Conservation (phyloP, 352 stramenopile species). For the Phytopythium montanum region DNA sequence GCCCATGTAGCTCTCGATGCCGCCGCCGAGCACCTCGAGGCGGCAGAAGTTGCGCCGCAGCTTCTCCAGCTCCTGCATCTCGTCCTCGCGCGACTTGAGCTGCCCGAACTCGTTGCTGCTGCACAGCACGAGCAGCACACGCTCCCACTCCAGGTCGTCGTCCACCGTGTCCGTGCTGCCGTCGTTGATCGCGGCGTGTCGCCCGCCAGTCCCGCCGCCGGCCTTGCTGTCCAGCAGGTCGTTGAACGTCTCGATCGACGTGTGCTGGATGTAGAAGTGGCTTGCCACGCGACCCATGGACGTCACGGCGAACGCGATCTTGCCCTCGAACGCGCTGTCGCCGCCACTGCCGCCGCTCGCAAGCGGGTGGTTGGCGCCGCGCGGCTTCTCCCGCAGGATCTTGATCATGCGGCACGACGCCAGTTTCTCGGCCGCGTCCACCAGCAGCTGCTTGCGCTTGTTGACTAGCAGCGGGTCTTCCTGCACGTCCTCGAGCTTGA, state of each 20-base stretch:
- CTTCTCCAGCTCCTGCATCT: slow-evolving; percentile 92
- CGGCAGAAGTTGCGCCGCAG: slow-evolving; percentile 88
- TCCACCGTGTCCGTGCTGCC: slow-evolving; percentile 20
- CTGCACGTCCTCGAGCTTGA: slow-evolving; percentile 91
- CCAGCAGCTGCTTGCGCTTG: slow-evolving; percentile 59
- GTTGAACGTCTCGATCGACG: slow-evolving; percentile 98
- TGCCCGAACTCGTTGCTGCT: slow-evolving; percentile 95
- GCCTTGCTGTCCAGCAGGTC: slow-evolving; percentile 83
- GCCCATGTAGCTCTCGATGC: slow-evolving; percentile 89
- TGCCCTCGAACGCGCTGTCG: slow-evolving; percentile 31
- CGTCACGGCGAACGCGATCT: slow-evolving; percentile 90
- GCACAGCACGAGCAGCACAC: slow-evolving; percentile 65
- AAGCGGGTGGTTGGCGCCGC: slow-evolving; percentile 10
- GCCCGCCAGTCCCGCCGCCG: slow-evolving; percentile 15
- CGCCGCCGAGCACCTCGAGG: slow-evolving; percentile 86
- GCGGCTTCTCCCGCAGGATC: slow-evolving; percentile 56
- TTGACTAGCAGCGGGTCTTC: slow-evolving; percentile 87
- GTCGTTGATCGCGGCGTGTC: slow-evolving; percentile 4
- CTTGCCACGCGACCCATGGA: slow-evolving; percentile 96
- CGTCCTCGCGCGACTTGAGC: slow-evolving; percentile 95
- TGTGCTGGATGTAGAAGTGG: slow-evolving; percentile 99
- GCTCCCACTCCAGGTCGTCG: slow-evolving; percentile 63
- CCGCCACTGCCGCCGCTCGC: neutral
- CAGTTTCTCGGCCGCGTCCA: slow-evolving; percentile 75
- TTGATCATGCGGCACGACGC: slow-evolving; percentile 83